These are phyloP conservation scores for Xylaria sp. DNA, from an alignment of 2,329 filamentous ascomycete species.

Conservation along the genomic window DNA sequence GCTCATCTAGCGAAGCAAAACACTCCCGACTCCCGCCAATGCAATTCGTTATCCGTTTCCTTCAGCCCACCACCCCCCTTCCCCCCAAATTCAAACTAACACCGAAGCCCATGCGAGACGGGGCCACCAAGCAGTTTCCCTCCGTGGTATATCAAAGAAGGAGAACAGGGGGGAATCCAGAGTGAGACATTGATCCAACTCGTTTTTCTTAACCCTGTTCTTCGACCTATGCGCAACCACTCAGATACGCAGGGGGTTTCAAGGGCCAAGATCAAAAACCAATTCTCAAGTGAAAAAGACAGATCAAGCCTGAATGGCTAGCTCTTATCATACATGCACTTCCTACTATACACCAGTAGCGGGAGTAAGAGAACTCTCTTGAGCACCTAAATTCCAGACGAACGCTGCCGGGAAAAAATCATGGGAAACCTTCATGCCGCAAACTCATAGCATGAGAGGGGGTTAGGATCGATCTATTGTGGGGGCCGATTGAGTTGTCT, in stretches of 20 bases:
- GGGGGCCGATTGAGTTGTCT: slow-evolving; percentile 75
- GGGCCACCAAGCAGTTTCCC: too few relatives aligned
- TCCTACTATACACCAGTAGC: slow-evolving; percentile 12
- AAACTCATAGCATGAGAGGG: not conserved
- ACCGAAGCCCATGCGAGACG: not conserved
- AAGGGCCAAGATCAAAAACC: not conserved
- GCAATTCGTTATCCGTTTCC: slow-evolving; percentile 3
- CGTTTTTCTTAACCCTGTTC: not conserved
- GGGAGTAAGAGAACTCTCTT: slow-evolving; percentile 1
- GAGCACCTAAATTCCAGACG: not conserved
- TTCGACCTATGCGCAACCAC: not conserved
- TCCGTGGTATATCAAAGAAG: not conserved
- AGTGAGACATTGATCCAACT: not conserved
- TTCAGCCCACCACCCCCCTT: too few relatives aligned
- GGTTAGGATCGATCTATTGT: slow-evolving; percentile 54
- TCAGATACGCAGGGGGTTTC: not conserved
- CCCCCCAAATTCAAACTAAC: not conserved
- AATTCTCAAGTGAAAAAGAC: not conserved
- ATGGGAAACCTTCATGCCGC: not conserved
- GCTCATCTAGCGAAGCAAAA: slow-evolving; percentile 11
- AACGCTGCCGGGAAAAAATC: not conserved
- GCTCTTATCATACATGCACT: slow-evolving; percentile 2
- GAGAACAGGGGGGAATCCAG: not conserved
- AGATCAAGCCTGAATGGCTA: not conserved
- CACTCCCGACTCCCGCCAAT: slow-evolving; percentile 21